Evolutionary conservation across 768 basidiomycete genomes (phyloP).

Genomic region (Tulasnella sp.): DNA sequence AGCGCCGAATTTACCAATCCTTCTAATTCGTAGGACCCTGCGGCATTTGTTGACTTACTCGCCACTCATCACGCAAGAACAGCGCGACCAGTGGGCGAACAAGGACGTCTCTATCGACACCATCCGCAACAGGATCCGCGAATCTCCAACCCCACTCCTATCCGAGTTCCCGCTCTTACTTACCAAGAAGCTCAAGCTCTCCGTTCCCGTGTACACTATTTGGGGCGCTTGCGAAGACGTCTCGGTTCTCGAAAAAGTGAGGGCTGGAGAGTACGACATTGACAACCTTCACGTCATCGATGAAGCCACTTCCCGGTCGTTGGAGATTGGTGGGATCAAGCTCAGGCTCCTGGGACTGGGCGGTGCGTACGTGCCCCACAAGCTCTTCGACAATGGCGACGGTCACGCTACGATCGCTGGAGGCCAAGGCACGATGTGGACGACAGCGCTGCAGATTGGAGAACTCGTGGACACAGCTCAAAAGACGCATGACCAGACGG

Average conservation of each 20-base stretch:
- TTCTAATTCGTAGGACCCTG: conserved; percentile 52
- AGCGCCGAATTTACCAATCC: not conserved
- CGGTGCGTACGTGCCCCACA: conserved; percentile 91
- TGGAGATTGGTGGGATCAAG: conserved; percentile 91
- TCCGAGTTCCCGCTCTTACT: conserved; percentile 93
- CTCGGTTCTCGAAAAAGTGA: conserved; percentile 85
- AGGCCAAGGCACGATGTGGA: conserved; percentile 98
- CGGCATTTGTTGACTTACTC: conserved; percentile 96
- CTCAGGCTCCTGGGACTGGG: conserved; percentile 93
- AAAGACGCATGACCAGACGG: conserved; percentile 84
- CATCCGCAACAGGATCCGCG: conserved; percentile 62
- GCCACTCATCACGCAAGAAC: conserved; percentile 79
- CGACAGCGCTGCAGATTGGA: conserved; percentile 93
- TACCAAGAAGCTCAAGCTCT: conserved; percentile 83
- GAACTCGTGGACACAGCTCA: conserved; percentile 97
- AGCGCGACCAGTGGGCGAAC: conserved; percentile 71
- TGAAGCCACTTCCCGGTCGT: conserved; percentile 87
- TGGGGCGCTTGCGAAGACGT: conserved; percentile 99
- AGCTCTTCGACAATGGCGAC: conserved; percentile 91
- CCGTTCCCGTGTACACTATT: conserved; percentile 91
- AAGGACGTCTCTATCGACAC: conserved; percentile 61
- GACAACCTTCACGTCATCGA: conserved; percentile 90
- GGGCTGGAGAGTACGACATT: conserved; percentile 72
- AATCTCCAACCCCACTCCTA: conserved; percentile 56
- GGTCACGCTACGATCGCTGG: conserved; percentile 96